Percentiles rank a stretch among this genome's conserved stretches.
These are phyloP conservation scores for Gynandropsis gynandra DNA, from an alignment of 345 rosid genomes.

Conservation along the genomic window DNA sequence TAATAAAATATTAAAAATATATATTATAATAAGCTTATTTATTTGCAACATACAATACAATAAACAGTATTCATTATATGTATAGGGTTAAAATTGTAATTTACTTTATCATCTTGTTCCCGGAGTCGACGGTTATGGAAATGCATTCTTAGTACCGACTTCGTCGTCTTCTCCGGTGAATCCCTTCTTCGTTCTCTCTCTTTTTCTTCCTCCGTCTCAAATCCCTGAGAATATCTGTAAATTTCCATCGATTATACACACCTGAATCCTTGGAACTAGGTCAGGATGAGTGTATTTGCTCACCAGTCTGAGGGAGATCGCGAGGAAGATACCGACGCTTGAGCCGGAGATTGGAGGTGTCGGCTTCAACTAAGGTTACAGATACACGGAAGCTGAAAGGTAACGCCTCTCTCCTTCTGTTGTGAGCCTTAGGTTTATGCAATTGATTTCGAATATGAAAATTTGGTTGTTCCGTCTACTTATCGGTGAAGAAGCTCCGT, in stretches of 20 bases:
- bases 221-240: constrained; percentile 29
- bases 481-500: too few species aligned
- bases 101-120: background rate
- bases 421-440: too few species aligned
- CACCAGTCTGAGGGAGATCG: constrained; percentile 51
- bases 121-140: constrained; percentile 32
- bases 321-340: constrained; percentile 81
- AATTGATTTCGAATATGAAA: too few species aligned
- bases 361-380: too few species aligned
- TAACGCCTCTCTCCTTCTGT: too few species aligned
- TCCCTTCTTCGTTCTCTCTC: constrained; percentile 37
- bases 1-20: background rate
- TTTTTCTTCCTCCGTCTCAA: constrained; percentile 40
- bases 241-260: constrained; percentile 24
- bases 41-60: background rate
- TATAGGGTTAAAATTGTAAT: constrained; percentile 18
- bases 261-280: constrained; percentile 25
- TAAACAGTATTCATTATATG: background rate
- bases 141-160: constrained; percentile 41
- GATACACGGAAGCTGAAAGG: too few species aligned
- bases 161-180: constrained; percentile 44
- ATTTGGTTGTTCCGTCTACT: too few species aligned
- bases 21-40: background rate
- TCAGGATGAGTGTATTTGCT: constrained; percentile 22
- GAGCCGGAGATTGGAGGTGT: constrained; percentile 56